Percentiles rank a stretch among this genome's conserved stretches.
Evolutionary conservation across 2,329 filamentous ascomycete genomes (phyloP).

Genomic region (Apiospora marii): DNA sequence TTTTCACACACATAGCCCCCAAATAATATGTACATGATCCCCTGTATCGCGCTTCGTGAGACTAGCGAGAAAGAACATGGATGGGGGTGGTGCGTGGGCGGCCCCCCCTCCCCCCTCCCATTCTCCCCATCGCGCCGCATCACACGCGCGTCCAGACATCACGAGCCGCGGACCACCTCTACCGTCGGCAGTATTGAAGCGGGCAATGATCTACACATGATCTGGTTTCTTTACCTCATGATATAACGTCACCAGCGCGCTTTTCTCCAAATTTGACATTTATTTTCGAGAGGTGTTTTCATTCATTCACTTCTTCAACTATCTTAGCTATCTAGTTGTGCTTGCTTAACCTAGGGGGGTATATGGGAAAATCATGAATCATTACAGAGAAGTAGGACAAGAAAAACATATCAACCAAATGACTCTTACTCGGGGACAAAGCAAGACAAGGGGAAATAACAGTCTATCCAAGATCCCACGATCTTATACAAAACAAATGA

Average conservation of each 20-base stretch:
- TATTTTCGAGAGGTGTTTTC: not conserved
- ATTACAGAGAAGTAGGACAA: not conserved
- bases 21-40: not conserved
- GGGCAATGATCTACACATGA: constrained; percentile 1
- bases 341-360: not conserved
- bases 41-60: constrained; percentile 9
- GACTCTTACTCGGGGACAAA: not conserved
- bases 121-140: not conserved
- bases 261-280: not conserved
- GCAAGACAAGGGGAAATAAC: not conserved
- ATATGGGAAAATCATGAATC: not conserved
- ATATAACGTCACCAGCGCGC: not conserved
- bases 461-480: not conserved
- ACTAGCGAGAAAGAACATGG: constrained; percentile 10
- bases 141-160: constrained; percentile 5
- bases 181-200: not conserved
- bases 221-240: not conserved
- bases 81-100: not conserved
- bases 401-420: not conserved
- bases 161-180: constrained; percentile 14
- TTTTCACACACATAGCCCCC: not conserved
- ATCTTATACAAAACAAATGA: constrained; percentile 3
- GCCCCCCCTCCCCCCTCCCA: not conserved
- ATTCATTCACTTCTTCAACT: not conserved
- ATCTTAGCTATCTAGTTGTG: not conserved